These are phyloP conservation scores for Monosporascus sp. DNA, from an alignment of 2,329 filamentous ascomycete genomes.

Conservation along the genomic window DNA sequence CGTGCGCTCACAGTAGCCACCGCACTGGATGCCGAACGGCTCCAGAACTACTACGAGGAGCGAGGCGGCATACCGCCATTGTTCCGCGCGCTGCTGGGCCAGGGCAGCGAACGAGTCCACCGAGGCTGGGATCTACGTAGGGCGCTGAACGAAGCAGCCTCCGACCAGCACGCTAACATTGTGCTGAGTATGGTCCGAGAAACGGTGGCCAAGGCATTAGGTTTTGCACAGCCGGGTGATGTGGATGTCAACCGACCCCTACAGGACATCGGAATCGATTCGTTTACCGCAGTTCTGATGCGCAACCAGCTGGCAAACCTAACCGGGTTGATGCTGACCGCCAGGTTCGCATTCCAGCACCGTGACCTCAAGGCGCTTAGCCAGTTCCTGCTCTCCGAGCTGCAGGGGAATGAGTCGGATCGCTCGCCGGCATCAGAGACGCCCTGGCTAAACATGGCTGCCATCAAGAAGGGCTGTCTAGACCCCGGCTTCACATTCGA, in stretches of 20 bases:
- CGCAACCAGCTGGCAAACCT: constrained; percentile 18
- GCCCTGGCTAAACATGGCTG: no score
- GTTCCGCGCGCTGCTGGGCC: constrained; percentile 13
- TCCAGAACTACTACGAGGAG: constrained; percentile 14
- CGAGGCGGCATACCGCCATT: constrained; percentile 16
- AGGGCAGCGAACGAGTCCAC: not conserved
- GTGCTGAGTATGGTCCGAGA: constrained; percentile 17
- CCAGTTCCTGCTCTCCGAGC: constrained; percentile 11
- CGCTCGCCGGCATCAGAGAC: no score
- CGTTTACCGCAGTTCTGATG: constrained; percentile 21
- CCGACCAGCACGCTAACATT: constrained; percentile 13
- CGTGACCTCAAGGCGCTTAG: constrained; percentile 15
- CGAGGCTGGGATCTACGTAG: constrained; percentile 8
- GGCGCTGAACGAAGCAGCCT: constrained; percentile 10
- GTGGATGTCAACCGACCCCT: constrained; percentile 16
- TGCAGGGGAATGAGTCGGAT: no score
- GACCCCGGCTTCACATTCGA: no score
- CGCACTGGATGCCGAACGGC: constrained; percentile 17
- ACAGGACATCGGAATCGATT: constrained; percentile 23
- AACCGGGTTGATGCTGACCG: constrained; percentile 16
- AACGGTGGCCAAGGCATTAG: constrained; percentile 19
- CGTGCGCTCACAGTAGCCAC: constrained; percentile 18
- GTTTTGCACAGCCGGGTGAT: constrained; percentile 10
- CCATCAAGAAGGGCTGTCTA: no score
- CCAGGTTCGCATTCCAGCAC: constrained; percentile 17